Evolutionary conservation across 2,329 filamentous ascomycete genomes (phyloP).

Genomic region (Hymenoscyphus linearis): DNA sequence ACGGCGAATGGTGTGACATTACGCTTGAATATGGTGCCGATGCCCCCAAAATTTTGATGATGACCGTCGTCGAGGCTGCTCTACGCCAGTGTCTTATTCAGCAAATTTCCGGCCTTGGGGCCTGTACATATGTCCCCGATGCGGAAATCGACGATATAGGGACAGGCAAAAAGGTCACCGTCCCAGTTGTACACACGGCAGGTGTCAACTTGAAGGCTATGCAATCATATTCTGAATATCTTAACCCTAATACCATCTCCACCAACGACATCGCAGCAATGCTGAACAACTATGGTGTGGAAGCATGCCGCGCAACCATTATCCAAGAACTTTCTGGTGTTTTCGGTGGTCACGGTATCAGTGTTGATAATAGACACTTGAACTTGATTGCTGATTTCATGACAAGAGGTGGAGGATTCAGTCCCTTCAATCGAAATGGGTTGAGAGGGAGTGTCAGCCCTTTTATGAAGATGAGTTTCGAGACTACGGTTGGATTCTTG

Average conservation of each 20-base stretch:
- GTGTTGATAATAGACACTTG: slow-evolving; percentile 84
- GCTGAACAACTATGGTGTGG: slow-evolving; percentile 81
- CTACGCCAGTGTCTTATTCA: slow-evolving; percentile 78
- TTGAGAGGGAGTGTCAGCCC: slow-evolving; percentile 79
- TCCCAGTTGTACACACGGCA: slow-evolving; percentile 65
- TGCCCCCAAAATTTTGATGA: slow-evolving; percentile 87
- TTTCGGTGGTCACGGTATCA: slow-evolving; percentile 87
- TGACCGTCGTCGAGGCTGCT: slow-evolving; percentile 80
- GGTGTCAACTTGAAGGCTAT: slow-evolving; percentile 89
- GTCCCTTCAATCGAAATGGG: slow-evolving; percentile 87
- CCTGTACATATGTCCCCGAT: slow-evolving; percentile 61
- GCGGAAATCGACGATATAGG: slow-evolving; percentile 47
- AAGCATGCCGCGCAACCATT: slow-evolving; percentile 84
- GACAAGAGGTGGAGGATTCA: slow-evolving; percentile 88
- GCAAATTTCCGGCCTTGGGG: slow-evolving; percentile 71
- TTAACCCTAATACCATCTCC: slow-evolving; percentile 79
- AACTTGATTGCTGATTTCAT: slow-evolving; percentile 97
- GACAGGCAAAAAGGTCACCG: slow-evolving; percentile 44
- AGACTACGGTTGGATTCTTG: slow-evolving; percentile 91
- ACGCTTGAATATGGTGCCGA: slow-evolving; percentile 75
- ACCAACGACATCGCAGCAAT: slow-evolving; percentile 92
- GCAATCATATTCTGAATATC: slow-evolving; percentile 78
- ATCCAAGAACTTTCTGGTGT: slow-evolving; percentile 80
- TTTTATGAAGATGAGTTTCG: slow-evolving; percentile 99
- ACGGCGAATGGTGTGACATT: slow-evolving; percentile 71